These are phyloP conservation scores for Euclidium syriacum DNA, from an alignment of 345 rosid genomes.

Conservation along the genomic window DNA sequence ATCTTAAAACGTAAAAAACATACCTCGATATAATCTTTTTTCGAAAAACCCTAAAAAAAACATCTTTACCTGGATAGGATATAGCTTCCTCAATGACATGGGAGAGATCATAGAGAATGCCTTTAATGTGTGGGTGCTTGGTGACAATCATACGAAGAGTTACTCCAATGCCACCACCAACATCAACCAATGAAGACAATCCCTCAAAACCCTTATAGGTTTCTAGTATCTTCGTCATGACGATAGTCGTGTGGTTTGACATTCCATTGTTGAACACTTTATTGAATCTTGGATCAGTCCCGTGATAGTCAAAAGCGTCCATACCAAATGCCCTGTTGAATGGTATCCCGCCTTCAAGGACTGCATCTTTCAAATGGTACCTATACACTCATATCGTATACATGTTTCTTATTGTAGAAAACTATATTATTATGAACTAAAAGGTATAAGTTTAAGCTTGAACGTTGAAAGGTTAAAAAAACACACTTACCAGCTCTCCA, in stretches of 20 bases:
- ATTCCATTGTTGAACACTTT: slow-evolving; percentile 66
- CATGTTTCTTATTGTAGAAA: neutral
- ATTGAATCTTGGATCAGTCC: slow-evolving; percentile 60
- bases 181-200: slow-evolving; percentile 59
- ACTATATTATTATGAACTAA: neutral
- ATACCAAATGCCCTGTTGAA: slow-evolving; percentile 66
- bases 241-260: slow-evolving; percentile 57
- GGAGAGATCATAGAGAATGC: slow-evolving; percentile 70
- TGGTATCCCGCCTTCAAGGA: slow-evolving; percentile 70
- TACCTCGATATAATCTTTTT: neutral
- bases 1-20: neutral
- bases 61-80: slow-evolving; percentile 45
- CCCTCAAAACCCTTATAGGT: slow-evolving; percentile 63
- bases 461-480: neutral
- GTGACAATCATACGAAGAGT: slow-evolving; percentile 56
- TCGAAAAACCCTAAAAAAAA: too few relatives aligned
- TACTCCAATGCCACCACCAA: slow-evolving; percentile 80
- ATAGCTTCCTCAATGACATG: slow-evolving; percentile 66
- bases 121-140: slow-evolving; percentile 56
- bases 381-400: slow-evolving; percentile 32
- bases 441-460: neutral
- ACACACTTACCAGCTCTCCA: slow-evolving; percentile 77
- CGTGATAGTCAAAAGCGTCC: slow-evolving; percentile 69
- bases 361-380: slow-evolving; percentile 71
- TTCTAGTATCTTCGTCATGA: slow-evolving; percentile 67